Evolutionary conservation across 306 rosid genomes (phyloP).

Genomic region (Astragalus membranaceus): DNA sequence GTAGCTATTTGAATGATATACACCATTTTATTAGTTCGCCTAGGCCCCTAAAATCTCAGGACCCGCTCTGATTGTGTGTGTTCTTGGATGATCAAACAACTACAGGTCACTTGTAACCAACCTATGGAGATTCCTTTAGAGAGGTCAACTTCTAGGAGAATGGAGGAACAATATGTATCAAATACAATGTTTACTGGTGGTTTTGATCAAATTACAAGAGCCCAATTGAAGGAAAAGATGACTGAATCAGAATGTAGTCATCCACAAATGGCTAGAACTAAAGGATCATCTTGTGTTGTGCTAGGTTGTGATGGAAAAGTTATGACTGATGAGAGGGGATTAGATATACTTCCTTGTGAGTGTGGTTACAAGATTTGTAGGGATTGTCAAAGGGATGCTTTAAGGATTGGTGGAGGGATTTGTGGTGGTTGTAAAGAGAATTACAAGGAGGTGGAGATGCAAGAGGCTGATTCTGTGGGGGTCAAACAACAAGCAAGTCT

Average conservation of each 20-base stretch:
- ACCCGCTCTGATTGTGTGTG: not conserved
- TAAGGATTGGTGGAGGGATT: conserved; percentile 41
- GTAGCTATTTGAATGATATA: no score
- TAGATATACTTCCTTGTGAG: conserved; percentile 55
- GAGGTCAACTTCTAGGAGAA: conserved; percentile 50
- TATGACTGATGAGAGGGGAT: conserved; percentile 59
- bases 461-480: conserved; percentile 6
- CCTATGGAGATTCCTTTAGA: conserved; percentile 45
- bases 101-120: conserved; percentile 73
- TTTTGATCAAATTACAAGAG: conserved; percentile 44
- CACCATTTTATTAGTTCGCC: no score
- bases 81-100: conserved; percentile 17
- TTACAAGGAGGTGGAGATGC: conserved; percentile 29
- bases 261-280: conserved; percentile 62
- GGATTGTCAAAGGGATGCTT: conserved; percentile 53
- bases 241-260: conserved; percentile 53
- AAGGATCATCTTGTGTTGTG: conserved; percentile 50
- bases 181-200: conserved; percentile 71
- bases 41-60: no score
- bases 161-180: conserved; percentile 59
- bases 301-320: conserved; percentile 56
- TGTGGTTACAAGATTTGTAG: conserved; percentile 62
- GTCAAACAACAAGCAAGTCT: conserved; percentile 6
- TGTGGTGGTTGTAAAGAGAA: conserved; percentile 52
- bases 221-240: conserved; percentile 58